Conservation (phyloP, 495 filamentous ascomycete genomes). For the Mycothermus thermophilus region DNA sequence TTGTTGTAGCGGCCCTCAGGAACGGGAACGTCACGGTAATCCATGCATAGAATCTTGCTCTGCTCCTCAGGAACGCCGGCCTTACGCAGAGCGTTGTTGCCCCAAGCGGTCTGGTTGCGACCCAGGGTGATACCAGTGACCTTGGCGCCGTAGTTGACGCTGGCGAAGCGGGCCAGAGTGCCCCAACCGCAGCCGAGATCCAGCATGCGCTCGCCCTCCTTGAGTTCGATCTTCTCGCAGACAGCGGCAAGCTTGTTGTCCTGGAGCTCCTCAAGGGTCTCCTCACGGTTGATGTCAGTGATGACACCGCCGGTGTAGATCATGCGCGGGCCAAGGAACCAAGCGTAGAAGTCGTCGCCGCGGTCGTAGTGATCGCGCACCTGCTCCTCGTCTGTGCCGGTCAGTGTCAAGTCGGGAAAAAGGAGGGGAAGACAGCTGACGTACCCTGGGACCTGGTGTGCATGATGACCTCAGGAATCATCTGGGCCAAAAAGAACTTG, state of each 20-base stretch:
- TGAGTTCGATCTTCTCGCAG: slow-evolving; percentile 69
- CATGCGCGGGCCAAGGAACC: slow-evolving; percentile 85
- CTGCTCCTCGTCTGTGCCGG: slow-evolving; percentile 60
- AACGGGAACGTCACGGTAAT: slow-evolving; percentile 70
- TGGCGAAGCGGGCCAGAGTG: slow-evolving; percentile 68
- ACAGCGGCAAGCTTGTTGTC: slow-evolving; percentile 81
- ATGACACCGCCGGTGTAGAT: slow-evolving; percentile 80
- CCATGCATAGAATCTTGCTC: slow-evolving; percentile 65
- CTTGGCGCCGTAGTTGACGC: slow-evolving; percentile 61
- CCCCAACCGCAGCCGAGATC: slow-evolving; percentile 86
- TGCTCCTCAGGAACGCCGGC: slow-evolving; percentile 55
- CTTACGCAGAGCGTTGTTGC: slow-evolving; percentile 57
- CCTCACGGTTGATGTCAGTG: slow-evolving; percentile 58
- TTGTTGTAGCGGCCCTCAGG: slow-evolving; percentile 60
- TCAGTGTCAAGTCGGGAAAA: slow-evolving; percentile 6
- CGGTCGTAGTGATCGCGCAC: slow-evolving; percentile 79
- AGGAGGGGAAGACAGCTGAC: slow-evolving; percentile 4
- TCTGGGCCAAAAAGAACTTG: slow-evolving; percentile 31
- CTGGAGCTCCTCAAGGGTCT: slow-evolving; percentile 71
- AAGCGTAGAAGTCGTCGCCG: slow-evolving; percentile 79
- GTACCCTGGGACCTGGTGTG: slow-evolving; percentile 63
- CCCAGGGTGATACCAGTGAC: slow-evolving; percentile 71
- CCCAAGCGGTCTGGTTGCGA: slow-evolving; percentile 75
- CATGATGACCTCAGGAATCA: slow-evolving; percentile 64
- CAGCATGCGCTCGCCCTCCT: slow-evolving; percentile 57